Percentiles rank a stretch among this genome's conserved stretches.
These are phyloP conservation scores for Herpetomonas tarakana DNA, from an alignment of 208 protist species.

Conservation along the genomic window DNA sequence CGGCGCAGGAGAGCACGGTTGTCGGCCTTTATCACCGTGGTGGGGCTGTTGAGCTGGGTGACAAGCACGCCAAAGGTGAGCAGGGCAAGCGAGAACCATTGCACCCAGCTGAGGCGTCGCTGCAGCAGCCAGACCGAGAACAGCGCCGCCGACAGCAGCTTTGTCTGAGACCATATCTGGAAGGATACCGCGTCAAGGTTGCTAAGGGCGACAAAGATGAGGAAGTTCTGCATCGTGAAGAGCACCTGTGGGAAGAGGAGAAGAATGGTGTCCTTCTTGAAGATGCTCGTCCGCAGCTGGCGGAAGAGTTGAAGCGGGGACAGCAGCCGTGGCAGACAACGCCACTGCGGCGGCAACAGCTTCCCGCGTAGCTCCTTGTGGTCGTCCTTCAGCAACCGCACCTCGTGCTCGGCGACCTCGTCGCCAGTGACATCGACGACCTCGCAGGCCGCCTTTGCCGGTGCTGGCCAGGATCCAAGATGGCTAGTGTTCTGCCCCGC, in stretches of 20 bases:
- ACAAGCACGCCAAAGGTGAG: conserved; percentile 64
- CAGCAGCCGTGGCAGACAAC: no score
- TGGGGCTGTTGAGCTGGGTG: conserved; percentile 26
- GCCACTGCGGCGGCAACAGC: background rate
- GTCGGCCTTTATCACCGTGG: background rate
- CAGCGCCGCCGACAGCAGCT: conserved; percentile 61
- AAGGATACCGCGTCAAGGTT: conserved; percentile 73
- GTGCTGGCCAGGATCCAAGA: no score
- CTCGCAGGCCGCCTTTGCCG: background rate
- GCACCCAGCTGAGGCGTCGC: conserved; percentile 41
- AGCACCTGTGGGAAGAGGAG: conserved; percentile 61
- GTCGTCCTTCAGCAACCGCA: background rate
- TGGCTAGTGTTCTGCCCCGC: no score
- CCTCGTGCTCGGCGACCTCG: background rate
- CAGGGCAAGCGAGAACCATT: conserved; percentile 61
- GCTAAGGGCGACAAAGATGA: conserved; percentile 62
- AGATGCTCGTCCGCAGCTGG: conserved; percentile 27
- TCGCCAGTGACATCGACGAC: background rate
- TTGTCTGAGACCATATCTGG: conserved; percentile 80
- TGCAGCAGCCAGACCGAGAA: conserved; percentile 71
- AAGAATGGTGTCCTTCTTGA: conserved; percentile 50
- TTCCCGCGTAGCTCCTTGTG: background rate
- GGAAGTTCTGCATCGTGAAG: conserved; percentile 76
- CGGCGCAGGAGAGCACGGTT: background rate
- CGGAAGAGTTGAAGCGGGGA: conserved; percentile 11